Percentiles rank a stretch among this genome's conserved stretches.
Conservation (phyloP, 2,329 filamentous ascomycete genomes). For the Apiospora koreana region DNA sequence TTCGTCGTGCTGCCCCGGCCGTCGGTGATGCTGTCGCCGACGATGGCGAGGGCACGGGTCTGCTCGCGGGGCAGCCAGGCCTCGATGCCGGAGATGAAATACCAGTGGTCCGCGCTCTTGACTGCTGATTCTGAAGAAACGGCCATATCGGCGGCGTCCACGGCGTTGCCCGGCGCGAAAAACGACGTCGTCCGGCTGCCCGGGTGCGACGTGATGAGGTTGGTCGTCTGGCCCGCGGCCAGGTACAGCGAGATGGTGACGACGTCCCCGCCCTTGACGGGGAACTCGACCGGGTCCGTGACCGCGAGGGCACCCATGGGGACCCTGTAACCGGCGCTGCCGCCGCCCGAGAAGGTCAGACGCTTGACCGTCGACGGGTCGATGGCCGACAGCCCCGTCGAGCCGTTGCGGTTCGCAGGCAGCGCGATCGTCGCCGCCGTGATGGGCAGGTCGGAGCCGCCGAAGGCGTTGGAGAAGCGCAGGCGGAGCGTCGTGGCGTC, state of each 20-base stretch:
- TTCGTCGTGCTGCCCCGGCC: conserved; percentile 62
- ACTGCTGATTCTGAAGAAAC: conserved; percentile 17
- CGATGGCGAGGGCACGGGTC: conserved; percentile 50
- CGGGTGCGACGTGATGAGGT: conserved; percentile 60
- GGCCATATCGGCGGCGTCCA: conserved; percentile 42
- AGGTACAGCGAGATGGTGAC: conserved; percentile 61
- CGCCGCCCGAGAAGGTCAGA: conserved; percentile 58
- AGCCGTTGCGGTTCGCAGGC: conserved; percentile 44
- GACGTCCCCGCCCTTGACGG: conserved; percentile 47
- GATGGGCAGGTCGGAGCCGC: conserved; percentile 56
- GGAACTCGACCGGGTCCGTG: conserved; percentile 57
- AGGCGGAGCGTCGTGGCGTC: conserved; percentile 55
- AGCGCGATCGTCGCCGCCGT: conserved; percentile 57
- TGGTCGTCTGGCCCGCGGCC: conserved; percentile 53
- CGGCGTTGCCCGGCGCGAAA: conserved; percentile 53
- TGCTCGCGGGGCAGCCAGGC: conserved; percentile 43
- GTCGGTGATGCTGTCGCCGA: conserved; percentile 70
- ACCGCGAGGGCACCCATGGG: conserved; percentile 58
- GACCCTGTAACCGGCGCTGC: conserved; percentile 42
- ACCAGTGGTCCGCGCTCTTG: conserved; percentile 50
- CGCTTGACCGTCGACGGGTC: conserved; percentile 46
- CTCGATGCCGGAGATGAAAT: conserved; percentile 60
- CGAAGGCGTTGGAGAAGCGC: conserved; percentile 63
- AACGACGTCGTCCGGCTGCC: conserved; percentile 61
- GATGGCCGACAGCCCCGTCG: conserved; percentile 51